phyloP scores from a whole-genome alignment of 2,329 filamentous ascomycete species.

The Neopestalotiopsis sp. region DNA sequence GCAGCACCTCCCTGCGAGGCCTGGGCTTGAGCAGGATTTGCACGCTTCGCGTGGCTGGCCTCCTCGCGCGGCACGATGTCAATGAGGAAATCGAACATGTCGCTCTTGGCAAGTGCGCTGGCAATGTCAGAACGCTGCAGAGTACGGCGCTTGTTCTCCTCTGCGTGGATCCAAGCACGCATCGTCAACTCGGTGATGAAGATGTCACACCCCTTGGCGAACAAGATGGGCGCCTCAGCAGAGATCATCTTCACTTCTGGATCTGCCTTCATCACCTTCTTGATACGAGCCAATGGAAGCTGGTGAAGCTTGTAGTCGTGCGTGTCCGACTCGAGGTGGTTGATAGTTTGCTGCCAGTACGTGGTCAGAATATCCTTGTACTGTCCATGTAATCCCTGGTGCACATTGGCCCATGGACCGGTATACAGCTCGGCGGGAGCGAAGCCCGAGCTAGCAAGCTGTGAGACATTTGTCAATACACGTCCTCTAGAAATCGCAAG shows the following conservation, averaged over 20 bases:
- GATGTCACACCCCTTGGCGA: slow-evolving; percentile 98
- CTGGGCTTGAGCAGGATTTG: slow-evolving; percentile 57
- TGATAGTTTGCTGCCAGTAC: slow-evolving; percentile 99
- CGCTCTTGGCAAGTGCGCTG: slow-evolving; percentile 91
- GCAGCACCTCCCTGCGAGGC: slow-evolving; percentile 38
- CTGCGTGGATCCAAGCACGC: slow-evolving; percentile 99
- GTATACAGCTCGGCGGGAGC: slow-evolving; percentile 94
- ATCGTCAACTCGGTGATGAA: slow-evolving; percentile 99
- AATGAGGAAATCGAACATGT: slow-evolving; percentile 99
- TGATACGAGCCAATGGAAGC: slow-evolving; percentile 94
- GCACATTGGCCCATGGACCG: slow-evolving; percentile 95
- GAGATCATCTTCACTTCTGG: slow-evolving; percentile 99
- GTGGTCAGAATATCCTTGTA: slow-evolving; percentile 98
- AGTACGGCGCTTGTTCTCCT: slow-evolving; percentile 97
- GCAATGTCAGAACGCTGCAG: slow-evolving; percentile 96
- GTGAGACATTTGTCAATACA: slow-evolving; percentile 36
- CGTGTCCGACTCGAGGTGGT: slow-evolving; percentile 89
- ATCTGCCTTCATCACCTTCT: slow-evolving; percentile 99
- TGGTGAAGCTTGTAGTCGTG: slow-evolving; percentile 99
- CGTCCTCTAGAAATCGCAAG: neutral
- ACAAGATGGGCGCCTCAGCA: slow-evolving; percentile 94
- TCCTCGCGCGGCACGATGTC: slow-evolving; percentile 98
- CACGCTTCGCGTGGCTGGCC: slow-evolving; percentile 83
- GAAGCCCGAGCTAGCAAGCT: slow-evolving; percentile 87
- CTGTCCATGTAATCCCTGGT: slow-evolving; percentile 88